Percentiles rank a stretch among this genome's conserved stretches.
Evolutionary conservation across 169 alveolate species (phyloP).

Genomic region (Plasmodium yoelii): DNA sequence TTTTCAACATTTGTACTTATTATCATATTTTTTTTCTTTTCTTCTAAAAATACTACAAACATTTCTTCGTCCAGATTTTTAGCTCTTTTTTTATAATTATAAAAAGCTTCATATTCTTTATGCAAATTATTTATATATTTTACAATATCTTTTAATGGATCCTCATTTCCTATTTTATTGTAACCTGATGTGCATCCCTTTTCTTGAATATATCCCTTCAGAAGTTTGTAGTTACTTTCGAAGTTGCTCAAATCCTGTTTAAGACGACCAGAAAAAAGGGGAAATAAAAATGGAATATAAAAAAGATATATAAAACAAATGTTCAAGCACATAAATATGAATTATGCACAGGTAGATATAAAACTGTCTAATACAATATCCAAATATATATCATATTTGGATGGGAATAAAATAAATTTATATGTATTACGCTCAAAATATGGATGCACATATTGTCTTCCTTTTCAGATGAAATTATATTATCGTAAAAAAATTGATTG

Average conservation of each 20-base stretch:
- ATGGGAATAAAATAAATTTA: not conserved
- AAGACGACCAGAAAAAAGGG: not conserved
- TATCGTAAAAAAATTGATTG: constrained; percentile 49
- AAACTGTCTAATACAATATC: not conserved
- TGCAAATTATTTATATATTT: constrained; percentile 51
- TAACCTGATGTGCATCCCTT: constrained; percentile 55
- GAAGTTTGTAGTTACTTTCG: constrained; percentile 19
- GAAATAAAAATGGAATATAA: not conserved
- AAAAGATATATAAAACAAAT: not conserved
- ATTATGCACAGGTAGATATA: not conserved
- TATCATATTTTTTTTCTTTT: constrained; percentile 53
- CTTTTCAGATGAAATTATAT: not conserved
- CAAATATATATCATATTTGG: not conserved
- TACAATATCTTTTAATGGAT: constrained; percentile 10
- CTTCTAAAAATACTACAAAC: constrained; percentile 47
- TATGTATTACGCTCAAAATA: constrained; percentile 19
- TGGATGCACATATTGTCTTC: constrained; percentile 8
- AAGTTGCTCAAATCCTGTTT: constrained; percentile 47
- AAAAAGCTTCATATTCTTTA: constrained; percentile 66
- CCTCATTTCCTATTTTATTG: constrained; percentile 11
- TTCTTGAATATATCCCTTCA: constrained; percentile 41
- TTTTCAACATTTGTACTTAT: constrained; percentile 53
- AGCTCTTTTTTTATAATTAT: constrained; percentile 56
- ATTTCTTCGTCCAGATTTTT: constrained; percentile 37
- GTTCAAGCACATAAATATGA: not conserved